phyloP scores from a whole-genome alignment of 352 stramenopile species.

The Pythium utonaiense region DNA sequence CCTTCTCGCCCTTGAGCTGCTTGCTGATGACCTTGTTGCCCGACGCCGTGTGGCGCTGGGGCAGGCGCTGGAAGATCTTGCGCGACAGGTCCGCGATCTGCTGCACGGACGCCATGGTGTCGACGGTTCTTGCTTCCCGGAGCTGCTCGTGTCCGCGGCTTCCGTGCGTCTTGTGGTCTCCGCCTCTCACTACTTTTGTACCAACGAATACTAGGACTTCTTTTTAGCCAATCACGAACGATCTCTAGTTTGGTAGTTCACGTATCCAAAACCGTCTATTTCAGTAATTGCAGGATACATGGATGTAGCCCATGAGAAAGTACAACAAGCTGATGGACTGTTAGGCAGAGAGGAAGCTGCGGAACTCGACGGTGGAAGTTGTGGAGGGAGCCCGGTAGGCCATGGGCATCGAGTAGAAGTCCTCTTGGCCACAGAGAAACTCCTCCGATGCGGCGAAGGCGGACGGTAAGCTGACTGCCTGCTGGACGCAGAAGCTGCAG shows the following conservation, averaged over 20 bases:
- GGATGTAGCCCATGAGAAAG: not conserved
- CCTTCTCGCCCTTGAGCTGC: constrained; percentile 84
- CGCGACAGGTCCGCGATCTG: constrained; percentile 75
- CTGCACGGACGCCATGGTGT: constrained; percentile 28
- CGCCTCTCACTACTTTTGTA: constrained; percentile 5
- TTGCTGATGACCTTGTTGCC: constrained; percentile 89
- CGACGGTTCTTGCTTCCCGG: not conserved
- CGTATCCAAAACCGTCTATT: not conserved
- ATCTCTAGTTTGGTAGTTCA: not conserved
- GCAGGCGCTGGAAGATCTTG: constrained; percentile 88
- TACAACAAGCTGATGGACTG: not conserved
- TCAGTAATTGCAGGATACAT: not conserved
- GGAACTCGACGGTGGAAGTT: constrained; percentile 4
- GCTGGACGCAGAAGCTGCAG: constrained; percentile 12
- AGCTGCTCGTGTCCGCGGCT: not conserved
- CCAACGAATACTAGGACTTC: constrained; percentile 1
- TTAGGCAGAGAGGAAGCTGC: constrained; percentile 1
- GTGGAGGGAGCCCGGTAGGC: not conserved
- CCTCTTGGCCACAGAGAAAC: constrained; percentile 8
- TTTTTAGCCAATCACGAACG: constrained; percentile 9
- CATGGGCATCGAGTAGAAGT: constrained; percentile 8
- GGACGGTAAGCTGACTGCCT: constrained; percentile 12
- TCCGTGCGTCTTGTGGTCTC: not conserved
- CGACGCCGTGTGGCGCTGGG: constrained; percentile 72
- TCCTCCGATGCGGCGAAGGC: constrained; percentile 7